Conservation (phyloP, 495 filamentous ascomycete genomes). For the Hypoxylon fuscum region DNA sequence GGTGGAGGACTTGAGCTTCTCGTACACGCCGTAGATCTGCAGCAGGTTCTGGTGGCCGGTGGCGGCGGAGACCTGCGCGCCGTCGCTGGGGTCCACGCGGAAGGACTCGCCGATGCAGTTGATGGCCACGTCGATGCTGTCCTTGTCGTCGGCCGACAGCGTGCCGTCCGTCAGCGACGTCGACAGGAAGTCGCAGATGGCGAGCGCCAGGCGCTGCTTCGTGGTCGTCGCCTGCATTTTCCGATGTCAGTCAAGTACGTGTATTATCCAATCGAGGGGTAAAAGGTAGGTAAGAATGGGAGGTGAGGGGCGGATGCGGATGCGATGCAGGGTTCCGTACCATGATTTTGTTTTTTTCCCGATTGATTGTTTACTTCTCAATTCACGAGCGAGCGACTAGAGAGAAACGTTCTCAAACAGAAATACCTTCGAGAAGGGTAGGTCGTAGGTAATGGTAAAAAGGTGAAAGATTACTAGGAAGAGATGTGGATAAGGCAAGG, state of each 20-base stretch:
- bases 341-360: too few relatives aligned
- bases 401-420: too few relatives aligned
- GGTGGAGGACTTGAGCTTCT: slow-evolving; percentile 77
- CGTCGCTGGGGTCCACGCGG: slow-evolving; percentile 85
- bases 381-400: too few relatives aligned
- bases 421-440: too few relatives aligned
- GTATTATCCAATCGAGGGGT: too few relatives aligned
- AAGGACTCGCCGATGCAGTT: slow-evolving; percentile 95
- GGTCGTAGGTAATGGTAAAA: too few relatives aligned
- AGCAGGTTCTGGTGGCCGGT: slow-evolving; percentile 84
- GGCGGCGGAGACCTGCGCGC: slow-evolving; percentile 75
- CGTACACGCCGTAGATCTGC: slow-evolving; percentile 92
- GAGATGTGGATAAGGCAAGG: background rate
- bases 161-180: slow-evolving; percentile 89
- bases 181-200: slow-evolving; percentile 93
- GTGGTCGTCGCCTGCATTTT: slow-evolving; percentile 62
- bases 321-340: too few relatives aligned
- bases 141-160: slow-evolving; percentile 82
- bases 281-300: background rate
- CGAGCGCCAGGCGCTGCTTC: slow-evolving; percentile 95
- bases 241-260: too few relatives aligned
- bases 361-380: too few relatives aligned
- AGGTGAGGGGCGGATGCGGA: background rate
- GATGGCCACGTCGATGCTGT: slow-evolving; percentile 89
- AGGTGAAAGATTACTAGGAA: background rate